Evolutionary conservation across 1,284 basidiomycete genomes (phyloP), one percentile per base, ranked within the genome.

Genomic region (Pseudozyma hubeiensis): DNA sequence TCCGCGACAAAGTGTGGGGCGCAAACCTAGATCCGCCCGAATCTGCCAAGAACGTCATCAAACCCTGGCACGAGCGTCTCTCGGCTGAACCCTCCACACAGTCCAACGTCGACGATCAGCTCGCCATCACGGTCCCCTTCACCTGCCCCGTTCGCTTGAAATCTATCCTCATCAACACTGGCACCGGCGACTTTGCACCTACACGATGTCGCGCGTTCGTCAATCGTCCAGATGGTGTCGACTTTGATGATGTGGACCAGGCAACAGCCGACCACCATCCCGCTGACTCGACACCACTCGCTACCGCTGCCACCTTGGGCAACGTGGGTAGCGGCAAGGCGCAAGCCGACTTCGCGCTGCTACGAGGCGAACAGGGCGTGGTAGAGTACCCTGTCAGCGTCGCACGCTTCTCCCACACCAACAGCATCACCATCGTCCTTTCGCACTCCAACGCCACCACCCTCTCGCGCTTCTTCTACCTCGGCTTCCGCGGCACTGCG

Each of bases 101-200:
- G 61, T 81, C 79, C 56, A 78, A 78, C 43, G 81, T 81, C 34
- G 81, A 83, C 51, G 81, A 82, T 58, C 78, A 81, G 69, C 77
- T 83, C 49, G 80, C 81, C 55, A 74, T 83, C 66, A 82, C 72
- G 29, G 68, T 83, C 4, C 82, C 82, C 11, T 83, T 83, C 54
- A 79, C 77, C 14, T 74, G 68, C 33, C 80, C 78, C 0, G 81
- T 82, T n/a, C 56, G 78, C 7, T 57, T 83, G 41, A 81, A 81
- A 33, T 77, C 73, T 3, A 81, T 83, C 44, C 63, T 83, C 17
- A 61, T 83, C 35, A 78, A 81, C 50, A 64, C 77, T 0, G 80
- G 81, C 24, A 73, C 68, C 2, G 80, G 82, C 31, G 82, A 83
- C 34, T 75, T 81, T 55, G 78, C 79, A 10, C 80, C 79, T 5